Percentiles rank a stretch among this genome's conserved stretches.
Conservation (phyloP, 345 rosid species). For the Aquilaria malaccensis region DNA sequence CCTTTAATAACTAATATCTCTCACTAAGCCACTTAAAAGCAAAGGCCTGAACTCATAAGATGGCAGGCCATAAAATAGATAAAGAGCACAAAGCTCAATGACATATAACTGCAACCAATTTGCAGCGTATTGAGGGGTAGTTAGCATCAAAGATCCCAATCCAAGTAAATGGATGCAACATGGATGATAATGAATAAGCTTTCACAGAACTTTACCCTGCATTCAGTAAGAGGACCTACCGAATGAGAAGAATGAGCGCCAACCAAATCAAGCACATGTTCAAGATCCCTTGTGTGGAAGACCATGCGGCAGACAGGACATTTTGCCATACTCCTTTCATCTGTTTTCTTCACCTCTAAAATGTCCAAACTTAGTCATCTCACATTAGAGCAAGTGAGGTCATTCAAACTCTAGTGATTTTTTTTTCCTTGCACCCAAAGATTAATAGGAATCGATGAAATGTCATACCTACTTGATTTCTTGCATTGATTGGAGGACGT, state of each 20-base stretch:
- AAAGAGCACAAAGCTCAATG: no score
- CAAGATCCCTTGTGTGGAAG: constrained; percentile 64
- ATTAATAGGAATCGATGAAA: no score
- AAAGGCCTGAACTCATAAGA: neutral
- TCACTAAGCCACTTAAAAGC: no score
- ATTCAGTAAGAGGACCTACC: constrained; percentile 30
- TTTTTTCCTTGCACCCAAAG: no score
- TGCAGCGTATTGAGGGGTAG: no score
- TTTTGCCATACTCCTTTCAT: constrained; percentile 41
- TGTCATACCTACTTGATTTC: constrained; percentile 35
- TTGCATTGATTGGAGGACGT: constrained; percentile 14
- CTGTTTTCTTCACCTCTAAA: constrained; percentile 23
- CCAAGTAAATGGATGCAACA: neutral
- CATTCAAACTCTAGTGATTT: no score
- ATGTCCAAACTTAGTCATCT: no score
- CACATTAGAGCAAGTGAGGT: no score
- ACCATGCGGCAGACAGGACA: constrained; percentile 91
- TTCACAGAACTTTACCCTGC: neutral
- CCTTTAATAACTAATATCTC: no score
- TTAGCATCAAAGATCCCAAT: no score
- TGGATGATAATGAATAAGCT: neutral
- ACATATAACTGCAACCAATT: no score
- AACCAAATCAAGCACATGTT: constrained; percentile 71
- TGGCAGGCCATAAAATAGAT: neutral
- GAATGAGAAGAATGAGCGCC: constrained; percentile 36